Conservation (phyloP, 2,329 filamentous ascomycete species). For the Aspergillus amoenus region DNA sequence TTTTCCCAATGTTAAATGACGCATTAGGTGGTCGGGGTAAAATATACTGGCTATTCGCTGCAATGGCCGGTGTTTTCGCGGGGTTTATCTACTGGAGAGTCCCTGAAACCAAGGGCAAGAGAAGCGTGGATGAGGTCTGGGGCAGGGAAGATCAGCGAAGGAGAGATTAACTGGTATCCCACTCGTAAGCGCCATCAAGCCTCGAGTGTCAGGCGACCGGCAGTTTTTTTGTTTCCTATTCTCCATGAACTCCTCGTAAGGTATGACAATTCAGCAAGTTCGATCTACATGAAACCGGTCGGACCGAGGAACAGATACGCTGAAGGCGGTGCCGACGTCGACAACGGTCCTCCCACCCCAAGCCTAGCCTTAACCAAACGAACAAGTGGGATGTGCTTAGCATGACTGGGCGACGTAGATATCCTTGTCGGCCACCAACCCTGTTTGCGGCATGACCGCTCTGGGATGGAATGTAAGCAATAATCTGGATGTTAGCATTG, state of each 20-base stretch:
- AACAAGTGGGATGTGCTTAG: neutral
- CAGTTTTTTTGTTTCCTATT: neutral
- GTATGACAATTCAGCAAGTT: neutral
- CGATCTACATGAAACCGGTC: neutral
- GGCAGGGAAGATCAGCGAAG: conserved; percentile 52
- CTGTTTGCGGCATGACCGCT: neutral
- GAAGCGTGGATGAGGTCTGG: conserved; percentile 87
- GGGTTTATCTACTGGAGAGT: conserved; percentile 72
- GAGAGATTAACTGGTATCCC: conserved; percentile 25
- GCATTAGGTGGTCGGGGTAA: conserved; percentile 74
- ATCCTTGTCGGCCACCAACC: neutral
- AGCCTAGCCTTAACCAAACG: neutral
- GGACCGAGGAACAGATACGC: conserved; percentile 2
- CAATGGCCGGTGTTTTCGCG: conserved; percentile 66
- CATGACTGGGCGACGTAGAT: neutral
- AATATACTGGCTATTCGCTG: conserved; percentile 91
- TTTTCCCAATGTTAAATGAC: conserved; percentile 85
- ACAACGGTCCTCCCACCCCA: neutral
- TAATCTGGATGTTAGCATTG: neutral
- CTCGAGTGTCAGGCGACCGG: too few relatives aligned
- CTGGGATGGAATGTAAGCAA: neutral
- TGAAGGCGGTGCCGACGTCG: neutral
- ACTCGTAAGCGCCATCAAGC: neutral
- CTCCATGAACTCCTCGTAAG: neutral
- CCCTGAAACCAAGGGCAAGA: conserved; percentile 86